Percentiles rank a stretch among this genome's conserved stretches.
These are phyloP conservation scores for Rubus idaeus DNA, from an alignment of 306 rosid genomes.

Conservation along the genomic window DNA sequence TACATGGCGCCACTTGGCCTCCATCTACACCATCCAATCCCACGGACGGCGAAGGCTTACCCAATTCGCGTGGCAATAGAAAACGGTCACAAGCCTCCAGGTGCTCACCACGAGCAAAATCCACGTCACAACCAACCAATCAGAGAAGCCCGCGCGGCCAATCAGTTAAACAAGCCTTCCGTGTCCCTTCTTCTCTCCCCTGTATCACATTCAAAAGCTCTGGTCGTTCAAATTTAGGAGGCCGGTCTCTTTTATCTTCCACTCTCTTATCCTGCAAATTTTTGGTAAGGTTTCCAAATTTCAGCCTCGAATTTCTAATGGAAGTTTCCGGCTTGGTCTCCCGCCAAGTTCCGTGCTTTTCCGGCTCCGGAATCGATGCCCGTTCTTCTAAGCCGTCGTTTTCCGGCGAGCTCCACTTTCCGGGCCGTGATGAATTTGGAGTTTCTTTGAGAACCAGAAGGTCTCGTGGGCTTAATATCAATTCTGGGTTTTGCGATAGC, in stretches of 20 bases:
- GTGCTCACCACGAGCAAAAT: not conserved
- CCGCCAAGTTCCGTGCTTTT: conserved; percentile 30
- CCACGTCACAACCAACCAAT: conserved; percentile 42
- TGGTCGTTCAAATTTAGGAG: not conserved
- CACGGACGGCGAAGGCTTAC: conserved; percentile 5
- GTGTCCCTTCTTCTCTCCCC: not conserved
- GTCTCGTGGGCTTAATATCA: not conserved
- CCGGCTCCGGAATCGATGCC: conserved; percentile 16
- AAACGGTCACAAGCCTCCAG: conserved; percentile 31
- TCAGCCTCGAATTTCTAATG: conserved; percentile 29
- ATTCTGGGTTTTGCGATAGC: conserved; percentile 52
- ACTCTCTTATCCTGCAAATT: not conserved
- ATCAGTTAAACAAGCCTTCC: not conserved
- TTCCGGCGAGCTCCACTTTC: conserved; percentile 20
- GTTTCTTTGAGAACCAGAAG: conserved; percentile 22
- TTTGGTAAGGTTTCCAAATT: not conserved
- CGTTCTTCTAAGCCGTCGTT: not conserved
- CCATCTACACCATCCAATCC: not conserved
- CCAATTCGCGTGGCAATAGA: conserved; percentile 27
- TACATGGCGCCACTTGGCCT: conserved; percentile 13
- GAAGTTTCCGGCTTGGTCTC: conserved; percentile 66
- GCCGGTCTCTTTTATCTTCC: not conserved
- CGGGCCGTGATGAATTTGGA: conserved; percentile 14
- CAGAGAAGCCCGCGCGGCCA: conserved; percentile 26
- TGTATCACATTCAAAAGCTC: not conserved